Evolutionary conservation across 139 green algal species (phyloP), one percentile per base, ranked within the genome.

Genomic region (Volvox reticuliferus): DNA sequence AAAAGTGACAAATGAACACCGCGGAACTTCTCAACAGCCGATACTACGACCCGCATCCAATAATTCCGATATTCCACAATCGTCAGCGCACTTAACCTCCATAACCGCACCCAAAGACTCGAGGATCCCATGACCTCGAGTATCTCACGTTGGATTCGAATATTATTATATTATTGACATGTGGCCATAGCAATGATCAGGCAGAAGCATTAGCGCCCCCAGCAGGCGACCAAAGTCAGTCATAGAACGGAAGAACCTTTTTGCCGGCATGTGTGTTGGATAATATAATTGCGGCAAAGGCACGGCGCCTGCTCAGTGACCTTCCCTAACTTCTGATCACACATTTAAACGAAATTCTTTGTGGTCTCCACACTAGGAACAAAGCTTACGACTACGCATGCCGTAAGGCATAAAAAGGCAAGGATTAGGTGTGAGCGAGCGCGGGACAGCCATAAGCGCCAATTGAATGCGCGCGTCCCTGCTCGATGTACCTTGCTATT

Each of bases 331-430:
- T 30, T 73, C 12, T 73, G 24, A 73, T 24, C 21, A 73, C 21
- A 73, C 65, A 73, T 30, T 73, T 12, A 28, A 24, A 73, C 12
- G 2, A 73, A 73, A 73, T 73, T 73, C 24, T 16, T 73, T 2
- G 65, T 73, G 21, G 65, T 24, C 6, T 24, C 50, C n/a, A 82
- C 12, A 61, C 9, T 36, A 69, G 37, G 44, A 73, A 30, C 20
- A 69, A 62, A 77, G 62, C 81, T 87, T 61, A 63, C 81, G 62
- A 61, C 20, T 21, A 36, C 20, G 30, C 12, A 78, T 78, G n/a
- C 44, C 81, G 62, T 55, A 87, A 87, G 62, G 80, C 80, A 73
- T 86, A 44, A 73, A 12, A 0, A 73, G 50, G 80, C 80, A 86
- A 50, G 50, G 32, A 55, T 26, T 81, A 55, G 32, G 33, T 1